Evolutionary conservation across 1,284 basidiomycete genomes (phyloP).

Genomic region (Puccinia horiana): DNA sequence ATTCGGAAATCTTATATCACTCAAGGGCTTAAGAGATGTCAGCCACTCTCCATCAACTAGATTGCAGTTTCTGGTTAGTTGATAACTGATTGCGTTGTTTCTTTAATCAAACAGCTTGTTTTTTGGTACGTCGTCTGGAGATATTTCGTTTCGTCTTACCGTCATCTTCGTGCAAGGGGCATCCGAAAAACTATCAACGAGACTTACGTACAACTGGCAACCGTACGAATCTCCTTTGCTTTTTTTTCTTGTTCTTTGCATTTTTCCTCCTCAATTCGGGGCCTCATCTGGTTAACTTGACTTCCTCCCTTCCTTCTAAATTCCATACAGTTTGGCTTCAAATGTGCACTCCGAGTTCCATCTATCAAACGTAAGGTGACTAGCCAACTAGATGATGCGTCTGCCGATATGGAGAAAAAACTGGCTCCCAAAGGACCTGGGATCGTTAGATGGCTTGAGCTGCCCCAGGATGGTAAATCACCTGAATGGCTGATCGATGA

Average conservation of each 20-base stretch:
- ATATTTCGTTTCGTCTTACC: constrained; percentile 16
- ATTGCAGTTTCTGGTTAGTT: neutral
- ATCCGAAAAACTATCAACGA: constrained; percentile 34
- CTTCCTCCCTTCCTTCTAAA: neutral
- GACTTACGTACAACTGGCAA: constrained; percentile 22
- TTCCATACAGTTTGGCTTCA: constrained; percentile 65
- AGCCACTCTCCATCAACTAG: too few species aligned
- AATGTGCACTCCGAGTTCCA: constrained; percentile 70
- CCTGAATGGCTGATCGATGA: constrained; percentile 76
- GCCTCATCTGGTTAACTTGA: neutral
- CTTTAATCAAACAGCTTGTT: constrained; percentile 12
- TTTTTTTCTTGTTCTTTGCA: neutral
- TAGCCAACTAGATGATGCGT: constrained; percentile 67
- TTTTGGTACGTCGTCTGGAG: constrained; percentile 34
- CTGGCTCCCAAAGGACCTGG: constrained; percentile 68
- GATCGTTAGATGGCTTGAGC: constrained; percentile 67
- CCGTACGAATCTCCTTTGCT: constrained; percentile 10
- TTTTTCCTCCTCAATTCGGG: neutral
- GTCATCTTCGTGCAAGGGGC: constrained; percentile 39
- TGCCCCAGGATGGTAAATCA: constrained; percentile 71
- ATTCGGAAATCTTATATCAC: neutral
- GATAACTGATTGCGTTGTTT: neutral
- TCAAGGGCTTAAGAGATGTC: constrained; percentile 6
- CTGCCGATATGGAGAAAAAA: constrained; percentile 60
- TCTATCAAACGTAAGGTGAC: constrained; percentile 69